These are phyloP conservation scores for Berberis thunbergii DNA, from an alignment of 164 flowering plant genomes.

Conservation along the genomic window DNA sequence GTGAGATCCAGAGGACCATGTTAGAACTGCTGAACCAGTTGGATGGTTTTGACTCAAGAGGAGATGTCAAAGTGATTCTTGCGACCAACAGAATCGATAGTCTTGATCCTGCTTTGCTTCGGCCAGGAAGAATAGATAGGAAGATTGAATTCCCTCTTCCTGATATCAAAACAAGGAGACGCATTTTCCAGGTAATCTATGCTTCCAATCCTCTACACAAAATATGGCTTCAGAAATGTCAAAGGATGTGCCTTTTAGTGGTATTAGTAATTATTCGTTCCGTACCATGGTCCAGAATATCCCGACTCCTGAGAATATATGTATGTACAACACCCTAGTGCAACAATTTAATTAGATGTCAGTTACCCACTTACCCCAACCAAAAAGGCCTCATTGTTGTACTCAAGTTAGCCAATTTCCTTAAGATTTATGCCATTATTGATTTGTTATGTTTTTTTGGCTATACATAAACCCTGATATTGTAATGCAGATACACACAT, in stretches of 20 bases:
- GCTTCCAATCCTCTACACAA: background rate
- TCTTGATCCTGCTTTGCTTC: constrained; percentile 91
- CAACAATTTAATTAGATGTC: too few species aligned
- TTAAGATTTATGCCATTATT: too few species aligned
- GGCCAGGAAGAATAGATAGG: constrained; percentile 91
- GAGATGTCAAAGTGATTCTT: constrained; percentile 92
- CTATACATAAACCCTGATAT: background rate
- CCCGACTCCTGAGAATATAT: too few species aligned
- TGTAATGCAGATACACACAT: constrained; percentile 64
- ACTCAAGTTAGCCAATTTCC: too few species aligned
- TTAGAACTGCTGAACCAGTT: constrained; percentile 85
- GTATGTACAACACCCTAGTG: too few species aligned
- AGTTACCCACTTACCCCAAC: too few species aligned
- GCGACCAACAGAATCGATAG: constrained; percentile 92
- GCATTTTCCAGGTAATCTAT: constrained; percentile 67
- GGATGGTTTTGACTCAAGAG: constrained; percentile 96
- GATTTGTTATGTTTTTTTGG: too few species aligned
- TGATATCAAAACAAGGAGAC: constrained; percentile 89
- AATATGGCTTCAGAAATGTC: background rate
- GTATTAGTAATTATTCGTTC: too few species aligned
- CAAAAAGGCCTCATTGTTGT: too few species aligned
- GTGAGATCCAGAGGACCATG: constrained; percentile 97
- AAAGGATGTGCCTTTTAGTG: too few species aligned
- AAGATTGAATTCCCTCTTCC: constrained; percentile 97
- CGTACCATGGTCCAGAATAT: too few species aligned